Conservation (phyloP, 2,329 filamentous ascomycete species). For the Fusarium secorum region DNA sequence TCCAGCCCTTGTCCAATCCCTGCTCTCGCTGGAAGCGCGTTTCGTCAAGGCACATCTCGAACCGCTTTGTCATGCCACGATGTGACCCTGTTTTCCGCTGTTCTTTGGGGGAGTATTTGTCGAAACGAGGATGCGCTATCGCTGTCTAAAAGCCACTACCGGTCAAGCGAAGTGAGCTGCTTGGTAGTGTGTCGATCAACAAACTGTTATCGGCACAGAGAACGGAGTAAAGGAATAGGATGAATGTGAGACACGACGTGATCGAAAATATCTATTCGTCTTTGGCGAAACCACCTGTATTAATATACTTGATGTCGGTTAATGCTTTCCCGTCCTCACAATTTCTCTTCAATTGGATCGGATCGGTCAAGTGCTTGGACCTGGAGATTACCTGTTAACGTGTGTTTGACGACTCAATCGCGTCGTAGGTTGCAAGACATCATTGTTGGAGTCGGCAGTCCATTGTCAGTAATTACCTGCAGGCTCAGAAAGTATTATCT, state of each 20-base stretch:
- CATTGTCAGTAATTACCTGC: neutral
- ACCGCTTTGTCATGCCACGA: slow-evolving; percentile 10
- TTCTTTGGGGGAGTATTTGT: neutral
- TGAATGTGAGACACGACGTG: neutral
- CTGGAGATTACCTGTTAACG: neutral
- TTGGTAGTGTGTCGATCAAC: neutral
- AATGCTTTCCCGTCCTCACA: neutral
- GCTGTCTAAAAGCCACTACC: neutral
- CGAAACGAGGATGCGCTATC: slow-evolving; percentile 6
- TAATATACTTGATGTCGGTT: neutral
- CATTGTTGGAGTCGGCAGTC: neutral
- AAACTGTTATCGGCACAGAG: neutral
- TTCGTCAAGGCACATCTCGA: slow-evolving; percentile 29
- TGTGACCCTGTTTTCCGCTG: neutral
- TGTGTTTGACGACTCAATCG: neutral
- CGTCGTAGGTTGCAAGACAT: neutral
- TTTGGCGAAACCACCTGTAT: neutral
- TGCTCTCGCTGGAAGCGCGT: slow-evolving; percentile 29
- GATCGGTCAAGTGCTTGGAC: neutral
- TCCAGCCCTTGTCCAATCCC: slow-evolving; percentile 36
- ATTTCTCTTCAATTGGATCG: neutral
- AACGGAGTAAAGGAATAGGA: neutral
- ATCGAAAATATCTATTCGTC: neutral
- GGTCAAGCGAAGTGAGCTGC: slow-evolving; percentile 26
- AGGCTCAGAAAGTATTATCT: neutral